A percentile compares a stretch with the other conserved stretches of the same genome.
These are phyloP conservation scores for Helotiales sp. DNA, from an alignment of 2,329 filamentous ascomycete genomes.

Conservation along the genomic window DNA sequence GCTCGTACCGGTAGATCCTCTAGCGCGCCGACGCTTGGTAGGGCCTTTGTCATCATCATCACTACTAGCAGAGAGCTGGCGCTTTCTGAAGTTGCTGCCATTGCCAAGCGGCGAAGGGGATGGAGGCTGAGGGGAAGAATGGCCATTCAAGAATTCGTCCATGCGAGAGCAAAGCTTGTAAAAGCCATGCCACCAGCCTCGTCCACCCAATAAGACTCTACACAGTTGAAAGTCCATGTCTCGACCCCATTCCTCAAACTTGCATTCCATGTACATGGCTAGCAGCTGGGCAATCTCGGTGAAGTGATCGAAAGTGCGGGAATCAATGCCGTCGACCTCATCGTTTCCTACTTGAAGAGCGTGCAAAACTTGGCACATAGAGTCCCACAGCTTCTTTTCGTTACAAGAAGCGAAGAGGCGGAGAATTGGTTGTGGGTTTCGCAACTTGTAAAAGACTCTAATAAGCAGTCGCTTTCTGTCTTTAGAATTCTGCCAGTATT, in stretches of 20 bases:
- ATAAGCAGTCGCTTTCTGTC: constrained; percentile 49
- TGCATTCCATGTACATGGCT: constrained; percentile 1
- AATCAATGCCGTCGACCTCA: constrained; percentile 26
- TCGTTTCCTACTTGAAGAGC: constrained; percentile 1
- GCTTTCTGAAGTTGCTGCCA: neutral
- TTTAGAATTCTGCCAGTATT: constrained; percentile 29
- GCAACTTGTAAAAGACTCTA: constrained; percentile 46
- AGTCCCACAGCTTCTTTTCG: constrained; percentile 18
- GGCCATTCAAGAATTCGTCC: constrained; percentile 13
- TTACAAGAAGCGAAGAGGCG: constrained; percentile 24
- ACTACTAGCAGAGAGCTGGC: neutral
- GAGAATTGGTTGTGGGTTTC: constrained; percentile 14
- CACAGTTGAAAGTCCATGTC: neutral
- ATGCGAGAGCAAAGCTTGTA: constrained; percentile 24
- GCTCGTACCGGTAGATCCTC: neutral
- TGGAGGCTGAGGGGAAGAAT: neutral
- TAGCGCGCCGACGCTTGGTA: constrained; percentile 1
- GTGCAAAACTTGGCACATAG: constrained; percentile 25
- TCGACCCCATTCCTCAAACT: neutral
- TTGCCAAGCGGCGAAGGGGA: neutral
- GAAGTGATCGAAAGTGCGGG: constrained; percentile 22
- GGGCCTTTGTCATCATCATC: constrained; percentile 37
- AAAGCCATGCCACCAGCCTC: constrained; percentile 19
- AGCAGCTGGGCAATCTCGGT: constrained; percentile 36
- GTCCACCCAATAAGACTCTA: neutral